Conservation (phyloP, 2,329 filamentous ascomycete species). For the Cladosporium phlei region DNA sequence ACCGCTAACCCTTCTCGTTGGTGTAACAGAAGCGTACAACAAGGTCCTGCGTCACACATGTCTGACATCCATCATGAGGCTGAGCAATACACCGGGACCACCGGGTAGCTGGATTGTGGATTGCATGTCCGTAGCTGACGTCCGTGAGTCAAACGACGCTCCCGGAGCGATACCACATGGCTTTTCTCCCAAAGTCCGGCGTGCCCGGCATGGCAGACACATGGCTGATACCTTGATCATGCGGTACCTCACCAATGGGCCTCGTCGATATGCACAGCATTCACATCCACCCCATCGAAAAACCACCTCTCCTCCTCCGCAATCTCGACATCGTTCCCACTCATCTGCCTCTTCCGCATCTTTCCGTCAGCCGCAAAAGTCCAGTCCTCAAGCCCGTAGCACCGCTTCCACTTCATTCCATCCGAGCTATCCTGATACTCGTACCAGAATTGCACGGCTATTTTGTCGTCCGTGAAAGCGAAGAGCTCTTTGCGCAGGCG, state of each 20-base stretch:
- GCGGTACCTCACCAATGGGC: constrained; percentile 60
- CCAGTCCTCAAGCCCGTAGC: constrained; percentile 79
- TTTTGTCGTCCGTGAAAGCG: constrained; percentile 67
- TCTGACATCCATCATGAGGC: too few species aligned
- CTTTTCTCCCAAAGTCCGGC: too few species aligned
- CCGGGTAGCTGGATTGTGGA: too few species aligned
- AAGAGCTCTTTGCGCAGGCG: constrained; percentile 79
- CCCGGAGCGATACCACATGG: too few species aligned
- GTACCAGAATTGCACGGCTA: constrained; percentile 89
- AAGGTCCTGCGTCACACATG: too few species aligned
- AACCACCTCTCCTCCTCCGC: constrained; percentile 63
- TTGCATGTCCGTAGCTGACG: too few species aligned
- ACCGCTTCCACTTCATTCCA: constrained; percentile 72
- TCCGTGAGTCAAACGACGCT: too few species aligned
- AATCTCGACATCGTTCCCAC: constrained; percentile 66
- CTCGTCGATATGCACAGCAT: constrained; percentile 61
- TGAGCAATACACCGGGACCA: too few species aligned
- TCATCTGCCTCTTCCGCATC: constrained; percentile 73
- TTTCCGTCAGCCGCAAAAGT: constrained; percentile 65
- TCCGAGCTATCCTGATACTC: constrained; percentile 66
- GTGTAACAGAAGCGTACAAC: too few species aligned
- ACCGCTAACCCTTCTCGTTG: too few species aligned
- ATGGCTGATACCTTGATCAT: too few species aligned
- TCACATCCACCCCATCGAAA: constrained; percentile 59
- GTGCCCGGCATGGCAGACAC: too few species aligned